Conservation (phyloP, 345 rosid genomes). For the Rhizophora apiculata region DNA sequence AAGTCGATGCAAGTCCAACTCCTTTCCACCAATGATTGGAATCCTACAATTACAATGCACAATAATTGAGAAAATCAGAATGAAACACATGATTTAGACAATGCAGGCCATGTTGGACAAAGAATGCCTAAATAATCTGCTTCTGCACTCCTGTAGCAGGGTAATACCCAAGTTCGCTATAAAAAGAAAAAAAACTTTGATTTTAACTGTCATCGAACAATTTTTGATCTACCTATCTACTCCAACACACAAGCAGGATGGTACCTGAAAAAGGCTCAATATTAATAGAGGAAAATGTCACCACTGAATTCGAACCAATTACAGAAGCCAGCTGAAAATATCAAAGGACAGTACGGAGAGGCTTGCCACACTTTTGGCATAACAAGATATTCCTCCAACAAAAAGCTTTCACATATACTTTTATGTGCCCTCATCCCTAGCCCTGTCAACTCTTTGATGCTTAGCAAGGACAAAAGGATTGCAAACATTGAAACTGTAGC, state of each 20-base stretch:
- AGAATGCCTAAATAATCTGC: neutral
- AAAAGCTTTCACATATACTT: neutral
- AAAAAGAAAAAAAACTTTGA: too few species aligned
- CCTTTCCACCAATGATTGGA: constrained; percentile 89
- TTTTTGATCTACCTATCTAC: too few species aligned
- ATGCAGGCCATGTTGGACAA: neutral
- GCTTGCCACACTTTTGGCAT: too few species aligned
- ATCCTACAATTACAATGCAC: constrained; percentile 45
- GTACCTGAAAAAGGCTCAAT: too few species aligned
- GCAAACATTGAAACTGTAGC: too few species aligned
- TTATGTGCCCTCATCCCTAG: too few species aligned
- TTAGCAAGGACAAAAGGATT: neutral
- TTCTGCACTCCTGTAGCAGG: neutral
- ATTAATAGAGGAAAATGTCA: too few species aligned
- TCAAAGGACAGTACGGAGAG: neutral
- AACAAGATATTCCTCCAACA: neutral
- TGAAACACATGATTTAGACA: neutral
- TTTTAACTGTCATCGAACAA: too few species aligned
- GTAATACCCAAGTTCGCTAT: too few species aligned
- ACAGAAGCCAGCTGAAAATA: neutral
- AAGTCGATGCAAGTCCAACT: constrained; percentile 82
- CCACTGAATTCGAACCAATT: too few species aligned
- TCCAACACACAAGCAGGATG: too few species aligned
- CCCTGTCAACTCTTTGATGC: neutral
- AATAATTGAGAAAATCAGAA: neutral